Evolutionary conservation across 192 early-diverging fungal genomes (phyloP).

Genomic region (Podila horticola): DNA sequence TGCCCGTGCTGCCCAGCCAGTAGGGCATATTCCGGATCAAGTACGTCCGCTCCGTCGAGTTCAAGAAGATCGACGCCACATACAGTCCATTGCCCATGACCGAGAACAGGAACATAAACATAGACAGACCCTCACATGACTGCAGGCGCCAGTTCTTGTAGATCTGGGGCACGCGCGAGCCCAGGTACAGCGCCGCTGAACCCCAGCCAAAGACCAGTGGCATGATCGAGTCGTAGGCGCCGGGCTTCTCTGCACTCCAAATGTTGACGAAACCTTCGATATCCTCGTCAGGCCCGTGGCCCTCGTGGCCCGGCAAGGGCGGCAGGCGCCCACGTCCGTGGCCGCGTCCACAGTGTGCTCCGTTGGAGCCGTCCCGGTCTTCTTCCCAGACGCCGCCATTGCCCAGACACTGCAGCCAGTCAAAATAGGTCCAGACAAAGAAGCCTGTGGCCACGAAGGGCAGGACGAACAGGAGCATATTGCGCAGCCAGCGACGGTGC

Average conservation of each 20-base stretch:
- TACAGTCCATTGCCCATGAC: constrained; percentile 78
- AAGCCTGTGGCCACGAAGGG: constrained; percentile 6
- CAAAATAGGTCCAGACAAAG: constrained; percentile 18
- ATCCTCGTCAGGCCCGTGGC: not conserved
- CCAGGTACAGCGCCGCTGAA: constrained; percentile 77
- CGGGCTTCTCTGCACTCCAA: not conserved
- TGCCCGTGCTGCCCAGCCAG: constrained; percentile 77
- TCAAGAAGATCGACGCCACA: constrained; percentile 76
- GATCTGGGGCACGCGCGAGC: constrained; percentile 86
- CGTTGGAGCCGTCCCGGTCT: not conserved
- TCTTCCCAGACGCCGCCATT: not conserved
- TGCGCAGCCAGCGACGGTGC: constrained; percentile 15
- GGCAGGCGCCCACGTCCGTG: constrained; percentile 13
- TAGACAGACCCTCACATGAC: constrained; percentile 79
- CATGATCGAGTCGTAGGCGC: constrained; percentile 32
- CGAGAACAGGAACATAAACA: constrained; percentile 82
- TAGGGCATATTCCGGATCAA: constrained; percentile 77
- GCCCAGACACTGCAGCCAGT: constrained; percentile 11
- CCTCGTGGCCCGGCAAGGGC: not conserved
- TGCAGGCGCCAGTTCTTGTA: constrained; percentile 75
- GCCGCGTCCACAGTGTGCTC: constrained; percentile 5
- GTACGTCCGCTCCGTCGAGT: constrained; percentile 69
- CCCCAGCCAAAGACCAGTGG: constrained; percentile 79
- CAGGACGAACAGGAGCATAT: not conserved
- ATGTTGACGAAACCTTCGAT: not conserved